These are phyloP conservation scores for Piloderma croceum DNA, from an alignment of 768 basidiomycete species.

Conservation along the genomic window DNA sequence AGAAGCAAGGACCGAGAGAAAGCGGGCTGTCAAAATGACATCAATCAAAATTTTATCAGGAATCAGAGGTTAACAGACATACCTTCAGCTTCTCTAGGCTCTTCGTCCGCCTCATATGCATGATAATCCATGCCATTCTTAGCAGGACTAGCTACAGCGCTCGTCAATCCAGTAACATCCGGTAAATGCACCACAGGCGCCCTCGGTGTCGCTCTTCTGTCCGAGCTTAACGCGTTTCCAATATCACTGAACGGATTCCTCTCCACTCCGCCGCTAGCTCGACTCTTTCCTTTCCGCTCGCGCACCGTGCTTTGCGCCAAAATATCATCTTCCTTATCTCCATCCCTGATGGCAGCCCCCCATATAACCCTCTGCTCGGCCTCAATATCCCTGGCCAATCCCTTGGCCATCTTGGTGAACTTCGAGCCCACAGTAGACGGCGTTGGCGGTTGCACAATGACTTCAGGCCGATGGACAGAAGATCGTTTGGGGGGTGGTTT, in stretches of 20 bases:
- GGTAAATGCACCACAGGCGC: constrained; percentile 52
- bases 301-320: constrained; percentile 14
- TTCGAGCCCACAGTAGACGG: constrained; percentile 51
- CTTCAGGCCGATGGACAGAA: constrained; percentile 39
- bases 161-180: constrained; percentile 81
- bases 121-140: constrained; percentile 49
- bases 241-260: constrained; percentile 38
- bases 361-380: constrained; percentile 28
- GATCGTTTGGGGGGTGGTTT: constrained; percentile 24
- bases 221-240: constrained; percentile 20
- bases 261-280: too few relatives aligned
- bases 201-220: constrained; percentile 16
- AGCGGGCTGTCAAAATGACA: constrained; percentile 40
- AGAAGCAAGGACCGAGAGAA: constrained; percentile 53
- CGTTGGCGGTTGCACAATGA: constrained; percentile 55
- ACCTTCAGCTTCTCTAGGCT: constrained; percentile 65
- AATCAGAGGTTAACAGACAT: constrained; percentile 8
- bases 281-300: not conserved
- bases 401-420: constrained; percentile 56
- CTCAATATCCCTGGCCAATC: constrained; percentile 50
- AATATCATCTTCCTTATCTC: not conserved
- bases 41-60: constrained; percentile 2
- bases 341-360: not conserved
- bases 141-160: constrained; percentile 69
- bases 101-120: constrained; percentile 39